Base-by-base conservation (phyloP, 2,329 filamentous ascomycete species). In the Nannizziopsis arthrosporioides region DNA sequence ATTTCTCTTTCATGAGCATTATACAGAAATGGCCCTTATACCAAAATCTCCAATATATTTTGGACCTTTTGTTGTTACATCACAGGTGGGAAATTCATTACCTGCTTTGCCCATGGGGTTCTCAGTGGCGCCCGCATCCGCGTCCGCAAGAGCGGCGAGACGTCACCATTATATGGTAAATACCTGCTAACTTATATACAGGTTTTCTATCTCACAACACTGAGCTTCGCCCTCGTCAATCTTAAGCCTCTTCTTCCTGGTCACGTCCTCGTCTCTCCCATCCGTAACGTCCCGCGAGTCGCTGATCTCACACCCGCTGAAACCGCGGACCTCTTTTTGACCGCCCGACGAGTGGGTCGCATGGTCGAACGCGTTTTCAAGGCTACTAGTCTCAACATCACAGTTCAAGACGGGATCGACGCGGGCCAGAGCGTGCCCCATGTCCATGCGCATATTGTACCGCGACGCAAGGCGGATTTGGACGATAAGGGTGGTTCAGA, bases 361-460 rank as follows among this genome's bases (percentile, higher is more conserved):
- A 88, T 93, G 71, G 75, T 95, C 6, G 71, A 77, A 59, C 71
- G 72, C 27, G 65, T 80, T 53, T 75, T 76, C 62, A 61, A 74
- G 31, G 83, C 80, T 5, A 80, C 85, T 8, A 84, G 85, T 51
- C 83, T 96, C 68, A 96, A 94, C 62, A 81, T 98, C 43, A 89
- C 90, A 0, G 77, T 98, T n/a, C 92, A 98, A 65, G 92, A 98
- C 65, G 92, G 92, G 15, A 71, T 74, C 30, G 86, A 88, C 51
- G 87, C 92, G 1, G 92, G 92, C 0, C 92, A 98, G 75, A 94
- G 87, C 49, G 90, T 98, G 39, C 75, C 86, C 7, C 92, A 98
- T 68, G 80, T 95, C 11, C 92, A 98, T 68, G 84, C 88, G 19
- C 92, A 98, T 69, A 77, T 95, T 42, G 90, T 95, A 47, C 89